A percentile compares a stretch with the other conserved stretches of the same genome.
phyloP scores from a whole-genome alignment of 73 alveolate genomes.

The Durusdinium trenchii region DNA sequence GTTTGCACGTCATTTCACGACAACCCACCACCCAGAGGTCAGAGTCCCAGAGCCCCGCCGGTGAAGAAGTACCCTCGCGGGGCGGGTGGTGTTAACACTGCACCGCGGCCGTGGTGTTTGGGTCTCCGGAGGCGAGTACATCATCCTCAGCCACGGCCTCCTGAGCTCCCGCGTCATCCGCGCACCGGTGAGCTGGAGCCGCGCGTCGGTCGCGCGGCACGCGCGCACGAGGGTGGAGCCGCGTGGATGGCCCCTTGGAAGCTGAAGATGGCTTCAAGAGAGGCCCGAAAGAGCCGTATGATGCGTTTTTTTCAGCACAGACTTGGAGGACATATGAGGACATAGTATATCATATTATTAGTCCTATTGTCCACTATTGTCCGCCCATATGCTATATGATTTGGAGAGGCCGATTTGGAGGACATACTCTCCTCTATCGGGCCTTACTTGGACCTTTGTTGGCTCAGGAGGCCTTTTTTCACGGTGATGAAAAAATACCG shows the following conservation, averaged over 20 bases:
- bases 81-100: too few species aligned
- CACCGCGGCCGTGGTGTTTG: too few species aligned
- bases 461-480: background rate
- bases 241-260: constrained; percentile 13
- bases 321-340: background rate
- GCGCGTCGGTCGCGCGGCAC: background rate
- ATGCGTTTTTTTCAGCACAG: background rate
- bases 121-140: too few species aligned
- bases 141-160: background rate
- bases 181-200: background rate
- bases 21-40: too few species aligned
- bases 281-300: too few species aligned
- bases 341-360: background rate
- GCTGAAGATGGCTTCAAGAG: constrained; percentile 25
- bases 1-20: too few species aligned
- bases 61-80: too few species aligned
- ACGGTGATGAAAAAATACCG: too few species aligned
- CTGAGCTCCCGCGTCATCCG: background rate
- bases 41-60: too few species aligned
- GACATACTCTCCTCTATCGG: background rate
- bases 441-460: background rate
- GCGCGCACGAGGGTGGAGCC: constrained; percentile 28
- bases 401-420: background rate
- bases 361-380: background rate
- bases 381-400: background rate